Evolutionary conservation across 768 basidiomycete species (phyloP).

Genomic region (Megacollybia marginata): DNA sequence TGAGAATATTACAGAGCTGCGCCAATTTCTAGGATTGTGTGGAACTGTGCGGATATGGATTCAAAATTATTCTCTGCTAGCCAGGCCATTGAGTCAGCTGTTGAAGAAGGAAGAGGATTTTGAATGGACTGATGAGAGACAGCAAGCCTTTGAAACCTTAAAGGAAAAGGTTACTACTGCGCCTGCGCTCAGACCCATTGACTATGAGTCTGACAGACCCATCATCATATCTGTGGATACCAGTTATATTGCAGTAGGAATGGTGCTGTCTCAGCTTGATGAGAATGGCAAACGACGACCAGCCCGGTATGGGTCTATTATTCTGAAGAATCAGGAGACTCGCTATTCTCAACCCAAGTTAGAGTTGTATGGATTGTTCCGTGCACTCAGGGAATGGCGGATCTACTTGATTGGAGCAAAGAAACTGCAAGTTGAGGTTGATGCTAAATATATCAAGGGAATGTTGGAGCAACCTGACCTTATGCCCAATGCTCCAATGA

Average conservation of each 20-base stretch:
- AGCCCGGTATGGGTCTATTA: slow-evolving; percentile 12
- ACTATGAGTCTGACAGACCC: slow-evolving; percentile 18
- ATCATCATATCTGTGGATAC: slow-evolving; percentile 27
- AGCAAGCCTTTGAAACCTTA: slow-evolving; percentile 14
- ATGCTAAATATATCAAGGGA: slow-evolving; percentile 19
- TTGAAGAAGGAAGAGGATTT: slow-evolving; percentile 13
- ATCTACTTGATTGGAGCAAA: slow-evolving; percentile 12
- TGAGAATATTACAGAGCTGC: slow-evolving; percentile 10
- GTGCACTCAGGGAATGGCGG: slow-evolving; percentile 14
- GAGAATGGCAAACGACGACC: slow-evolving; percentile 6
- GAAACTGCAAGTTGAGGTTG: slow-evolving; percentile 14
- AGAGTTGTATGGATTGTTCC: slow-evolving; percentile 25
- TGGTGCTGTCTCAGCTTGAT: slow-evolving; percentile 24
- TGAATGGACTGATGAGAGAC: slow-evolving; percentile 14
- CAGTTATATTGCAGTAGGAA: slow-evolving; percentile 19
- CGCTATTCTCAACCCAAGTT: slow-evolving; percentile 27
- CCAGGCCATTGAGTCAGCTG: slow-evolving; percentile 12
- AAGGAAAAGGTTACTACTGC: slow-evolving; percentile 7
- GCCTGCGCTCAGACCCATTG: slow-evolving; percentile 21
- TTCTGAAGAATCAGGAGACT: slow-evolving; percentile 19
- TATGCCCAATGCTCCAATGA: slow-evolving; percentile 24
- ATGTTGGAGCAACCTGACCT: slow-evolving; percentile 22
- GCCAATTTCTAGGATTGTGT: slow-evolving; percentile 16
- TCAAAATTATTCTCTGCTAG: slow-evolving; percentile 6
- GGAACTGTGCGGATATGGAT: slow-evolving; percentile 18